Conservation (phyloP, 129 eudicot genomes). For the Erigeron canadensis region DNA sequence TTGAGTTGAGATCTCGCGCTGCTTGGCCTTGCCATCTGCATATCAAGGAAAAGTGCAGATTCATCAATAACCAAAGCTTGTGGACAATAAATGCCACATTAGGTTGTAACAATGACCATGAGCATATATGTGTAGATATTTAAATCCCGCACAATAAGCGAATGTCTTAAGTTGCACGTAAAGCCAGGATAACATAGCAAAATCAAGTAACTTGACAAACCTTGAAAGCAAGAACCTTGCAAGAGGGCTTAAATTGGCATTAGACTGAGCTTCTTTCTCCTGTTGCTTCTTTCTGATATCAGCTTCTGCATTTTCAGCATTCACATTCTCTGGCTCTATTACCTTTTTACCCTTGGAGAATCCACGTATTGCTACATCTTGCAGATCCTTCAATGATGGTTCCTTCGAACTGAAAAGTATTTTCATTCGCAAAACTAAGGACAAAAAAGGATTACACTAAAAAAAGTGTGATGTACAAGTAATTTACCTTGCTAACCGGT, state of each 20-base stretch:
- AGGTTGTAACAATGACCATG: not conserved
- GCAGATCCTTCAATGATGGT: constrained; percentile 64
- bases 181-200: not conserved
- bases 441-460: not conserved
- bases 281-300: constrained; percentile 69
- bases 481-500: constrained; percentile 74
- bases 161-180: not conserved
- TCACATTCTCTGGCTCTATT: constrained; percentile 38
- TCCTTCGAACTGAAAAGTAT: constrained; percentile 63
- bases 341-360: constrained; percentile 61
- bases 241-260: constrained; percentile 72
- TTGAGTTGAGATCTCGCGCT: constrained; percentile 56
- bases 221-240: constrained; percentile 89
- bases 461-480: constrained; percentile 9
- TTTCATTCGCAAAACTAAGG: not conserved
- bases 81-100: not conserved
- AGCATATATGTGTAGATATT: no score
- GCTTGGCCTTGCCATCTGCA: constrained; percentile 96
- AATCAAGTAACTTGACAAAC: constrained; percentile 41
- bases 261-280: constrained; percentile 56
- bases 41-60: constrained; percentile 4
- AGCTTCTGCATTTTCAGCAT: constrained; percentile 50
- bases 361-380: constrained; percentile 61
- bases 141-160: not conserved
- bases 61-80: not conserved